Base-by-base conservation (phyloP, 768 basidiomycete genomes). In the Daedaleopsis nitida region DNA sequence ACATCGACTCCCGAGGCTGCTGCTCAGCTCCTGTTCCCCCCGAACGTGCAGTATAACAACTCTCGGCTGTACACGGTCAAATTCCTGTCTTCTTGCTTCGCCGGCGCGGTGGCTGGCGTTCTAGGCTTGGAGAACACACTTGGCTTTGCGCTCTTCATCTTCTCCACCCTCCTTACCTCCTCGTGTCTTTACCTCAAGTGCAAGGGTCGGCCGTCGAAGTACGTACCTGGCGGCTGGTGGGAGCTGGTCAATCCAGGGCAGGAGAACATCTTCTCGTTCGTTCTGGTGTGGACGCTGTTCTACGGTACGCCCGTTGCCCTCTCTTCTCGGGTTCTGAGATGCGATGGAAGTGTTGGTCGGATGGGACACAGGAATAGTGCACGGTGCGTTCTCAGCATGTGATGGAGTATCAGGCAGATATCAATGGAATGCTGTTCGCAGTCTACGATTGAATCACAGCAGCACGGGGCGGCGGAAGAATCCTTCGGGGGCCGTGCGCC, bases 261-360 rank as follows among this genome's bases (percentile, higher is more conserved):
- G 74, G 95, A 97, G 74, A 95, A 94, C 65, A 77, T 88, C 17
- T 92, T 94, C 69, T 92, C 93, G 3, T 98, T 96, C 69, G 83
- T 98, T 59, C 83, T 97, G 32, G 88, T 91, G 21, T 98, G 95
- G 95, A 98, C 95, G 38, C 77, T 96, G 57, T 91, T 95, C 73
- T 96, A 92, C 72, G 95, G 92, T 93, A 67, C 60, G 89, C 76
- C 21, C 52, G 14, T 53, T 23, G 2, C 52, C 38, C 8, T 42
- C 13, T 53, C 37, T 21, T 11, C 23, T 42, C 39, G 44, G 27
- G 55, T 61, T 48, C 39, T 54, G 27, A 52, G 60, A 32, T 24
- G 54, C 27, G 14, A 53, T 35, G 43, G 52, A 62, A 52, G 51
- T 62, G 55, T 57, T 50, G 55, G 56, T 43, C 44, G 45, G 52